Percentiles rank a stretch among this genome's conserved stretches.
Evolutionary conservation across 306 rosid genomes (phyloP).

Genomic region (Sesbania bispinosa): DNA sequence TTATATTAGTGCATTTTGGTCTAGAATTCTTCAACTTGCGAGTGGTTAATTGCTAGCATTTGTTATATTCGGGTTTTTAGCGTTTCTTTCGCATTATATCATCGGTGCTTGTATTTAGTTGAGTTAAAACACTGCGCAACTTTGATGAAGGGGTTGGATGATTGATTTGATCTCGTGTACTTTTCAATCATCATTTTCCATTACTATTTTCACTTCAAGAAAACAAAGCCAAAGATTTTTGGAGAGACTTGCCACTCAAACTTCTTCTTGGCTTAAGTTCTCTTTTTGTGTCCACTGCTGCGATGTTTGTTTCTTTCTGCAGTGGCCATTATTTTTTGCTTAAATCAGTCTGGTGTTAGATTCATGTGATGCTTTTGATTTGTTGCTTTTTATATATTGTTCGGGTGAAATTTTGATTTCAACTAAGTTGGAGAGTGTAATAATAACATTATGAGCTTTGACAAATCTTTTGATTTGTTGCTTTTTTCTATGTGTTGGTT

Average conservation of each 20-base stretch:
- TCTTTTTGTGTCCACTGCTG: slow-evolving; percentile 44
- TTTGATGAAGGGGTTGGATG: no score
- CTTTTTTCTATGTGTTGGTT: neutral
- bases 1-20: no score
- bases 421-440: neutral
- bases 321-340: no score
- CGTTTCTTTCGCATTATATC: no score
- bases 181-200: no score
- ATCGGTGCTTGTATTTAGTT: no score
- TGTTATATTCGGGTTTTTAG: no score
- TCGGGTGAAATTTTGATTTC: neutral
- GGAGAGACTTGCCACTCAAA: slow-evolving; percentile 35
- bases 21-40: no score
- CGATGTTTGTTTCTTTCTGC: slow-evolving; percentile 38
- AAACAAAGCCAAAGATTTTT: slow-evolving; percentile 51
- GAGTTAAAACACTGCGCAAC: no score
- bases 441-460: neutral
- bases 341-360: neutral
- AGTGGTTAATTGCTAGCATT: no score
- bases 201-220: slow-evolving; percentile 53
- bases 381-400: neutral
- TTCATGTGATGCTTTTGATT: neutral
- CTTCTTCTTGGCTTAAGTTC: slow-evolving; percentile 50
- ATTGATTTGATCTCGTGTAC: no score
- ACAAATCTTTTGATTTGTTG: neutral